phyloP scores from a whole-genome alignment of 257 asterid genomes.

The Gentiana macrophylla region DNA sequence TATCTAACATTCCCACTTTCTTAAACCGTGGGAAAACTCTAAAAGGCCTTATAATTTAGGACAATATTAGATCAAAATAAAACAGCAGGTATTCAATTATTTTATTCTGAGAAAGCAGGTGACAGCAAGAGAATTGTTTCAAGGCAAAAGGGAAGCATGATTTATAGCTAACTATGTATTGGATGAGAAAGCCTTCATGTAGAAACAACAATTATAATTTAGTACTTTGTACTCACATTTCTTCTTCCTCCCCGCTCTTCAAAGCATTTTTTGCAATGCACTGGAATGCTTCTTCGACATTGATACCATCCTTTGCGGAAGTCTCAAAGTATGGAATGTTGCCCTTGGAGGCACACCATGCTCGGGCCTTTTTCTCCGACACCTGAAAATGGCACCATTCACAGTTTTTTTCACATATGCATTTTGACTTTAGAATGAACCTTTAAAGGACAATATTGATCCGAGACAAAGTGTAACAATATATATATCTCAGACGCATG shows the following conservation, averaged over 20 bases:
- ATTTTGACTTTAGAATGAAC: background rate
- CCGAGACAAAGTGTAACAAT: too few relatives aligned
- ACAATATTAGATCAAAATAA: too few relatives aligned
- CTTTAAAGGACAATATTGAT: background rate
- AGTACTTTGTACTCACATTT: constrained; percentile 48
- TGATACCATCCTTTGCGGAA: constrained; percentile 94
- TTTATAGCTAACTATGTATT: too few relatives aligned
- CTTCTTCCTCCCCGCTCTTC: constrained; percentile 89
- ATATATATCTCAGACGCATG: too few relatives aligned
- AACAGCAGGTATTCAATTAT: too few relatives aligned
- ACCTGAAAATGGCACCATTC: constrained; percentile 30
- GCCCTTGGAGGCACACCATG: constrained; percentile 98
- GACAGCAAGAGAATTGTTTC: too few relatives aligned
- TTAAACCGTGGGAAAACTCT: too few relatives aligned
- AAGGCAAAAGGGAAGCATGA: too few relatives aligned
- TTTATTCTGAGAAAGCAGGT: too few relatives aligned
- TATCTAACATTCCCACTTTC: too few relatives aligned
- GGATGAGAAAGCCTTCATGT: too few relatives aligned
- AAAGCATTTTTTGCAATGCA: constrained; percentile 90
- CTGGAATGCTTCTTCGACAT: constrained; percentile 96
- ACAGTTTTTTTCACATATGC: background rate
- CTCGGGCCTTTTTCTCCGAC: constrained; percentile 94
- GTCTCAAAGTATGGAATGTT: constrained; percentile 96
- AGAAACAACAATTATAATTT: background rate
- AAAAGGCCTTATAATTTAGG: too few relatives aligned